These are phyloP conservation scores for Vaucheria bursata DNA, from an alignment of 352 stramenopile species.

Conservation along the genomic window DNA sequence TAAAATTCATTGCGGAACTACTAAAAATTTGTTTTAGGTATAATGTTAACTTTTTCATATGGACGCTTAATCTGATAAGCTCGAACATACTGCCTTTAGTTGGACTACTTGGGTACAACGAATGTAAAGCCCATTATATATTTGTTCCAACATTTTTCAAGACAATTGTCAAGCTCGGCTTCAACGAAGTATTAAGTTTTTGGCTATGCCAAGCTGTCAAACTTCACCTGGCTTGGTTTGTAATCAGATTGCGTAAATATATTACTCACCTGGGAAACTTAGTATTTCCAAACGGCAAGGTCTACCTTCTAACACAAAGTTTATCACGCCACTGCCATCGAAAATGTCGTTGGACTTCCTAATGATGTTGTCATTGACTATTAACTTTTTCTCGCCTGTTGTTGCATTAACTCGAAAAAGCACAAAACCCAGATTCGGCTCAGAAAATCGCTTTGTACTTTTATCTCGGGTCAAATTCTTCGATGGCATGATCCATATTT, in stretches of 20 bases:
- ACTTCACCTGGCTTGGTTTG: neutral
- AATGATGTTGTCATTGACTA: neutral
- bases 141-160: neutral
- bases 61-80: too few species aligned
- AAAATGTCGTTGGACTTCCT: neutral
- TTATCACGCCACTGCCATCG: constrained; percentile 1
- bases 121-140: neutral
- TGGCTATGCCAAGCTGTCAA: neutral
- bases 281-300: constrained; percentile 1
- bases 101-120: neutral
- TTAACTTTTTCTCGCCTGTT: constrained; percentile 2
- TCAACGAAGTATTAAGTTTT: neutral
- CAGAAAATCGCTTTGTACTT: neutral
- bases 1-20: too few species aligned
- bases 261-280: neutral
- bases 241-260: neutral
- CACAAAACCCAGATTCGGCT: neutral
- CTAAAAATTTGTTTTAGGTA: too few species aligned
- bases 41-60: too few species aligned
- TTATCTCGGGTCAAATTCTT: neutral
- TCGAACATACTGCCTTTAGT: neutral
- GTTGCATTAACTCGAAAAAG: neutral
- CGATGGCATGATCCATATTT: neutral
- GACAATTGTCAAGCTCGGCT: neutral
- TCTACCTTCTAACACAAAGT: neutral